Conservation (phyloP, 2,329 filamentous ascomycete genomes). For the Pseudocercospora musae region DNA sequence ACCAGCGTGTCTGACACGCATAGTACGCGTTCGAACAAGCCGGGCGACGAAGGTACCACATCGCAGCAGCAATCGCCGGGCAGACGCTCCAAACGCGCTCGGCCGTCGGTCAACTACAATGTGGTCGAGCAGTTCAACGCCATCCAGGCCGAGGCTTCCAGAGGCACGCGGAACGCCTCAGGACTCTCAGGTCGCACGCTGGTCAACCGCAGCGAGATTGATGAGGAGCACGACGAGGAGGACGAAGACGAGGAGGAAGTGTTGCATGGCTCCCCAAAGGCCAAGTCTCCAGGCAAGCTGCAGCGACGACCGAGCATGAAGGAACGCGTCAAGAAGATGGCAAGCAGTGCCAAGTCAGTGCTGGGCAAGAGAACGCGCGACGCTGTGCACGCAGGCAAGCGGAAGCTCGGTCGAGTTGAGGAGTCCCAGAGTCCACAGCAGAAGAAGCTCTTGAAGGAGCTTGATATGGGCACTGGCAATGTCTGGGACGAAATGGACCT, state of each 20-base stretch:
- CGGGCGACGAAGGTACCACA: slow-evolving; percentile 23
- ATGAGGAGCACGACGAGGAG: slow-evolving; percentile 36
- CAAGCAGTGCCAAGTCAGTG: slow-evolving; percentile 29
- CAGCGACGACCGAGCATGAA: slow-evolving; percentile 30
- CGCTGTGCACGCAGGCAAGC: slow-evolving; percentile 38
- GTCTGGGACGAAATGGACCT: slow-evolving; percentile 35
- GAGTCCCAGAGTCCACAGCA: slow-evolving; percentile 23
- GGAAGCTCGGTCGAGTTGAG: slow-evolving; percentile 30
- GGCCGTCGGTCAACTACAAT: slow-evolving; percentile 62
- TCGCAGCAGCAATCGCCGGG: slow-evolving; percentile 20
- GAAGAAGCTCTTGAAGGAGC: slow-evolving; percentile 31
- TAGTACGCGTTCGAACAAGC: slow-evolving; percentile 48
- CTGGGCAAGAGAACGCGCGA: slow-evolving; percentile 38
- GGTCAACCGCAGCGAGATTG: slow-evolving; percentile 24
- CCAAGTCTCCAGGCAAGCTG: slow-evolving; percentile 16
- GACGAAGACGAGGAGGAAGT: slow-evolving; percentile 45
- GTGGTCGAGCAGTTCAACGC: slow-evolving; percentile 29
- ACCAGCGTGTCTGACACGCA: slow-evolving; percentile 63
- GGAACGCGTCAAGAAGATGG: slow-evolving; percentile 33
- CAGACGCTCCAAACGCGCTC: slow-evolving; percentile 54
- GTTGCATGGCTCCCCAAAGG: slow-evolving; percentile 15
- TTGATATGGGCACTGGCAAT: slow-evolving; percentile 33
- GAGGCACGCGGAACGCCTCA: slow-evolving; percentile 45
- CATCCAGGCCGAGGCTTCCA: slow-evolving; percentile 22
- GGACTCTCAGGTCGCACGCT: slow-evolving; percentile 36